Percentiles rank a stretch among this genome's conserved stretches.
Evolutionary conservation across 192 early-diverging fungal genomes (phyloP).

Genomic region (Coemansia umbellata): DNA sequence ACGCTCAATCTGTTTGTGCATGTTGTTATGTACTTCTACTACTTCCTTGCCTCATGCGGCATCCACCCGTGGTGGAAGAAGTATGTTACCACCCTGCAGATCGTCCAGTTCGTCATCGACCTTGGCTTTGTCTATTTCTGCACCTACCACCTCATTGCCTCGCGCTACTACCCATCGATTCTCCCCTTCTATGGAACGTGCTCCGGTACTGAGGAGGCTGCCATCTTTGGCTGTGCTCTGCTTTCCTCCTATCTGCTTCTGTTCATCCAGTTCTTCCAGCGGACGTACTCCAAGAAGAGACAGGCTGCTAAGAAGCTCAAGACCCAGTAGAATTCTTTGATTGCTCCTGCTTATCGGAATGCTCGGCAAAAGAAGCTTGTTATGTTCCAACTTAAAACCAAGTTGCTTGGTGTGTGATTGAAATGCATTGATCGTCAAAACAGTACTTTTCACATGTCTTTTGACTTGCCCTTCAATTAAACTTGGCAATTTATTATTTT

Average conservation of each 20-base stretch:
- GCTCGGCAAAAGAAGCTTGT: neutral
- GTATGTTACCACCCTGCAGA: slow-evolving; percentile 87
- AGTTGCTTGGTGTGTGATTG: no score
- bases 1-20: slow-evolving; percentile 83
- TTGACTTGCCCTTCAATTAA: no score
- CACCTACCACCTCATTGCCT: slow-evolving; percentile 78
- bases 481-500: neutral
- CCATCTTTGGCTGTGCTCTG: slow-evolving; percentile 77
- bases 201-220: slow-evolving; percentile 70
- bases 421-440: no score
- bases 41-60: slow-evolving; percentile 72
- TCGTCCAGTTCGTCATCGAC: slow-evolving; percentile 86
- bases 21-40: slow-evolving; percentile 91
- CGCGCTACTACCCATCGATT: slow-evolving; percentile 55
- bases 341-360: neutral
- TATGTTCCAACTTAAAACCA: no score
- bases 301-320: slow-evolving; percentile 43
- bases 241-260: slow-evolving; percentile 78
- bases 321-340: slow-evolving; percentile 30
- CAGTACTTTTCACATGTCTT: no score
- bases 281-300: slow-evolving; percentile 67
- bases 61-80: slow-evolving; percentile 91
- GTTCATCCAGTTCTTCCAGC: slow-evolving; percentile 88
- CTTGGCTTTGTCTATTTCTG: slow-evolving; percentile 81
- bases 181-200: slow-evolving; percentile 65